These are phyloP conservation scores for Phytopythium cucurbitacearum DNA, from an alignment of 352 stramenopile species.

Conservation along the genomic window DNA sequence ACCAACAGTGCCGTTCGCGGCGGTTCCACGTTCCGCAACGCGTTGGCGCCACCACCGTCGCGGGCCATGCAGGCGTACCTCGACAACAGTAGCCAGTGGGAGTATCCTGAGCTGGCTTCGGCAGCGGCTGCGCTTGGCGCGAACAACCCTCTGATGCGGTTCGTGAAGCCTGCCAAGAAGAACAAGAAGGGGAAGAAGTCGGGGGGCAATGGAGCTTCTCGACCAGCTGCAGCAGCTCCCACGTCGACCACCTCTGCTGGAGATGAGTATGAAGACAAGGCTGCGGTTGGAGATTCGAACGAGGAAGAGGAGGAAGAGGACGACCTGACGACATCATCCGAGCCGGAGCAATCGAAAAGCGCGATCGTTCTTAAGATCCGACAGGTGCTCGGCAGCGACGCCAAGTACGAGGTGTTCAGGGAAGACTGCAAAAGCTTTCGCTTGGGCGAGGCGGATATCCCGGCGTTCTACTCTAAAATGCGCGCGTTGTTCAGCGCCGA, in stretches of 20 bases:
- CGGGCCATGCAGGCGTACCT: conserved; percentile 73
- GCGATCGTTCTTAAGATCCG: conserved; percentile 75
- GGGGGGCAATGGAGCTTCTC: conserved; percentile 8
- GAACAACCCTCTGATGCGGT: conserved; percentile 78
- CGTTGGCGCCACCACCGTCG: conserved; percentile 59
- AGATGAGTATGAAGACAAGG: conserved; percentile 49
- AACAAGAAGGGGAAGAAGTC: conserved; percentile 58
- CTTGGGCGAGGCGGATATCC: conserved; percentile 42
- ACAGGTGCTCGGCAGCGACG: conserved; percentile 67
- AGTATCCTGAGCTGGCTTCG: conserved; percentile 64
- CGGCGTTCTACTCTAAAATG: conserved; percentile 74
- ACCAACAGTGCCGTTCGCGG: conserved; percentile 8
- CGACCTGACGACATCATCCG: conserved; percentile 4
- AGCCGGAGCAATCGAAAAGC: conserved; percentile 52
- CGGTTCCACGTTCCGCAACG: conserved; percentile 57
- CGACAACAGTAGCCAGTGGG: conserved; percentile 50
- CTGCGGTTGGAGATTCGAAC: conserved; percentile 18
- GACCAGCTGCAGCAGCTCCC: not conserved
- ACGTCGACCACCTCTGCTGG: not conserved
- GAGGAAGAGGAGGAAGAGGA: conserved; percentile 42
- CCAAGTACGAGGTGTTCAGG: conserved; percentile 82
- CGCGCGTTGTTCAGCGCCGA: conserved; percentile 46
- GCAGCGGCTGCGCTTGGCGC: conserved; percentile 65
- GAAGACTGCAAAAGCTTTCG: conserved; percentile 75
- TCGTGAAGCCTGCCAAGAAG: conserved; percentile 76